Conservation (phyloP, 257 asterid species). For the Lycium barbarum region DNA sequence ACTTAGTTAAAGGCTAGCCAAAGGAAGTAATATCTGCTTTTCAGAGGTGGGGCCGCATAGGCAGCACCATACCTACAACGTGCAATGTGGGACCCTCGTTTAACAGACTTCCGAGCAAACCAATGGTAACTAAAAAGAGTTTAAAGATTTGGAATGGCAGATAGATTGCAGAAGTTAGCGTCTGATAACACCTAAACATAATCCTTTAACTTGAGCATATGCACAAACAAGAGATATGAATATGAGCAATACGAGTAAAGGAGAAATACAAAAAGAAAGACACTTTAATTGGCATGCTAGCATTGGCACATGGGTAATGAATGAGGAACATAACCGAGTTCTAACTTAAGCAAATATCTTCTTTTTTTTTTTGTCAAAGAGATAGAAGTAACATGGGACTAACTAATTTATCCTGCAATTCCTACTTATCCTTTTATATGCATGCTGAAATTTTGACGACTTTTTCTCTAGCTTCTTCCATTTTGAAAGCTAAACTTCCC, state of each 20-base stretch:
- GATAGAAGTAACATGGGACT: background rate
- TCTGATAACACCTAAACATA: background rate
- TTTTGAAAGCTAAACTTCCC: constrained; percentile 24
- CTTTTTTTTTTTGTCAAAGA: background rate
- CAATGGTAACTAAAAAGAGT: background rate
- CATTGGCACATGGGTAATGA: constrained; percentile 2
- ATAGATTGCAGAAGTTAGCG: background rate
- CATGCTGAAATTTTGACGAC: background rate
- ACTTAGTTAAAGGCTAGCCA: background rate
- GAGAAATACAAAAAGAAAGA: background rate
- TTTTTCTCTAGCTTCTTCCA: background rate
- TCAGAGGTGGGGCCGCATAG: background rate
- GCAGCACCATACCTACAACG: background rate
- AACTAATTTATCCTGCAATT: background rate
- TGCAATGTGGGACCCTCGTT: background rate
- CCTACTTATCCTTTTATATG: constrained; percentile 12
- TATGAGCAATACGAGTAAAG: background rate
- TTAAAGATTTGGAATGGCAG: background rate
- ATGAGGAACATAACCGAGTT: background rate
- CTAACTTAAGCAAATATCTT: background rate
- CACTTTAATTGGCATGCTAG: background rate
- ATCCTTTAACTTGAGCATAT: background rate
- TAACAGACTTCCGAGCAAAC: background rate
- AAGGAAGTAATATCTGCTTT: background rate
- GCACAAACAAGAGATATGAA: background rate